These are phyloP conservation scores for Hydrangea macrophylla DNA, from an alignment of 148 eudicot genomes.

Conservation along the genomic window DNA sequence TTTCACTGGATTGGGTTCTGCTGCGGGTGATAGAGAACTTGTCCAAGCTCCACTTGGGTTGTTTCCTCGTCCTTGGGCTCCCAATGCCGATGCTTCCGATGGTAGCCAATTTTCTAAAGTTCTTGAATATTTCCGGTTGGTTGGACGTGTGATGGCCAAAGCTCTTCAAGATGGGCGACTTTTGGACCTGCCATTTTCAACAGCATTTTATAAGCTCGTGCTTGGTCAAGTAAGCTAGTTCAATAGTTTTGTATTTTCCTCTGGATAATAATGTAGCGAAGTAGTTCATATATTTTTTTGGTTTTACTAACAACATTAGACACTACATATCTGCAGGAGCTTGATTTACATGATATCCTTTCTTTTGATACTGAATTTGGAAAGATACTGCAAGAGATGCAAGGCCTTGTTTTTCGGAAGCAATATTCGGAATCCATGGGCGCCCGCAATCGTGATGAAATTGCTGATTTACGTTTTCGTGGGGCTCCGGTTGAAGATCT, in stretches of 20 bases:
- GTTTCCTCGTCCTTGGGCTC: conserved; percentile 31
- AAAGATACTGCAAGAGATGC: conserved; percentile 67
- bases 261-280: background rate
- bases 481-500: conserved; percentile 70
- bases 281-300: background rate
- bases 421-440: conserved; percentile 61
- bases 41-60: conserved; percentile 82
- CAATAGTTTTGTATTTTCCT: background rate
- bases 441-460: conserved; percentile 42
- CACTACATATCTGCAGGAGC: conserved; percentile 50
- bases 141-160: conserved; percentile 83
- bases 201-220: conserved; percentile 64
- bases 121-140: conserved; percentile 69
- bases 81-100: conserved; percentile 54
- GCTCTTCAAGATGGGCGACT: conserved; percentile 92
- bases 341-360: conserved; percentile 76
- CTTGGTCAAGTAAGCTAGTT: conserved; percentile 58
- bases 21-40: conserved; percentile 40
- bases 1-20: conserved; percentile 7
- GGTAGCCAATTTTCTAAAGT: conserved; percentile 65
- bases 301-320: background rate
- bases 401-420: conserved; percentile 65
- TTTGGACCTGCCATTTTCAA: conserved; percentile 67
- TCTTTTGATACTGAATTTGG: conserved; percentile 73
- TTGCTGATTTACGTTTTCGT: conserved; percentile 56